These are phyloP conservation scores for Terfezia claveryi DNA, from an alignment of 495 filamentous ascomycete species.

Conservation along the genomic window DNA sequence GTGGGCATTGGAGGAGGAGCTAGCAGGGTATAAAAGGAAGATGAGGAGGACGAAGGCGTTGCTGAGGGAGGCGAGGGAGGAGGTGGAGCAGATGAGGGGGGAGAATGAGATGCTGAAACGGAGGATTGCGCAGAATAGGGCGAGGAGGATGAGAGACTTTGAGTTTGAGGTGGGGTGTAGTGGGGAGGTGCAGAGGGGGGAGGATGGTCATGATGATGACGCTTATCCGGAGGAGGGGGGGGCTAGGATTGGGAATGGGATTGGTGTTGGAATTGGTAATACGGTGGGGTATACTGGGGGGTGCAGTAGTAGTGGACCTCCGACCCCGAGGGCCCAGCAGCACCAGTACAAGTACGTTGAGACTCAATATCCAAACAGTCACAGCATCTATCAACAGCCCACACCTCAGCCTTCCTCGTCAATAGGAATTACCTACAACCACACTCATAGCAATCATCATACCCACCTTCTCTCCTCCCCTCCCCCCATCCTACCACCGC, in stretches of 20 bases:
- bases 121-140: slow-evolving; percentile 68
- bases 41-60: slow-evolving; percentile 52
- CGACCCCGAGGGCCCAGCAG: neutral
- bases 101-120: slow-evolving; percentile 54
- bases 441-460: neutral
- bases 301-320: neutral
- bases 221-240: neutral
- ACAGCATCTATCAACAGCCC: neutral
- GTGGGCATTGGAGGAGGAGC: slow-evolving; percentile 36
- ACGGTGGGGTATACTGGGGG: neutral
- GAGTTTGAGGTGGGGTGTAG: neutral
- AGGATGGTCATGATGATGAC: neutral
- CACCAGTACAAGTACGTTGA: neutral
- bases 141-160: slow-evolving; percentile 12
- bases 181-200: neutral
- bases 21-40: slow-evolving; percentile 37
- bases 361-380: neutral
- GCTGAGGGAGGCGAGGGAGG: slow-evolving; percentile 43
- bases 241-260: neutral
- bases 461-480: slow-evolving; percentile 11
- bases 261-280: neutral
- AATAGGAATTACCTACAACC: too few relatives aligned
- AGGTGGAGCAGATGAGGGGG: slow-evolving; percentile 40
- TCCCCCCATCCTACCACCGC: neutral
- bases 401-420: too few relatives aligned